Conservation (phyloP, 306 rosid species). For the Prunus dulcis region DNA sequence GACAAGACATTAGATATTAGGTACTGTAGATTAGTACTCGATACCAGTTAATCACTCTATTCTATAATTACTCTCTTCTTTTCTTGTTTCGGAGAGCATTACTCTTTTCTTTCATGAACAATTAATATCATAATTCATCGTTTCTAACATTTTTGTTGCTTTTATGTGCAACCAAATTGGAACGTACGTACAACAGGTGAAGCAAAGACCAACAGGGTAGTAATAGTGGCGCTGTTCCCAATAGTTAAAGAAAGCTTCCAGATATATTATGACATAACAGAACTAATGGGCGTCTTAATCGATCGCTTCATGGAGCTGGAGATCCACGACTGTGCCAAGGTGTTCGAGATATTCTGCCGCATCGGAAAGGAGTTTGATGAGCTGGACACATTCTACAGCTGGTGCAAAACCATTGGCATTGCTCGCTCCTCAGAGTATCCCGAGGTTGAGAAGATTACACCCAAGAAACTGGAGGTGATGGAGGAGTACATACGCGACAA, state of each 20-base stretch:
- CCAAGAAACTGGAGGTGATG: constrained; percentile 71
- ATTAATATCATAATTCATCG: neutral
- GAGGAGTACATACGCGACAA: constrained; percentile 71
- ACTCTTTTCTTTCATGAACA: neutral
- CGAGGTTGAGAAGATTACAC: constrained; percentile 64
- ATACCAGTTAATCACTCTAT: neutral
- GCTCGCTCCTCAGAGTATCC: constrained; percentile 89
- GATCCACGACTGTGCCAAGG: constrained; percentile 47
- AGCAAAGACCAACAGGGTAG: constrained; percentile 66
- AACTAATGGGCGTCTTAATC: constrained; percentile 45
- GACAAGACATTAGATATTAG: neutral
- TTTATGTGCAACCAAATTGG: neutral
- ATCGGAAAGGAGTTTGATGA: constrained; percentile 84
- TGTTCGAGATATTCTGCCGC: constrained; percentile 70
- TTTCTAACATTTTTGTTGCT: neutral
- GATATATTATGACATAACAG: constrained; percentile 62
- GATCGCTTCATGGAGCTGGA: constrained; percentile 72
- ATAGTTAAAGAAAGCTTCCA: constrained; percentile 78
- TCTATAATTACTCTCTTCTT: neutral
- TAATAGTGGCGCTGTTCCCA: constrained; percentile 70
- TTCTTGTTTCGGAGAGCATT: neutral
- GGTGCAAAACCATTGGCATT: constrained; percentile 65
- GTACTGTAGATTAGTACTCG: neutral
- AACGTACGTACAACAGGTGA: constrained; percentile 40
- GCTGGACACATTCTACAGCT: constrained; percentile 60